Evolutionary conservation across 495 filamentous ascomycete genomes (phyloP).

Genomic region (Cairneyella variabilis): DNA sequence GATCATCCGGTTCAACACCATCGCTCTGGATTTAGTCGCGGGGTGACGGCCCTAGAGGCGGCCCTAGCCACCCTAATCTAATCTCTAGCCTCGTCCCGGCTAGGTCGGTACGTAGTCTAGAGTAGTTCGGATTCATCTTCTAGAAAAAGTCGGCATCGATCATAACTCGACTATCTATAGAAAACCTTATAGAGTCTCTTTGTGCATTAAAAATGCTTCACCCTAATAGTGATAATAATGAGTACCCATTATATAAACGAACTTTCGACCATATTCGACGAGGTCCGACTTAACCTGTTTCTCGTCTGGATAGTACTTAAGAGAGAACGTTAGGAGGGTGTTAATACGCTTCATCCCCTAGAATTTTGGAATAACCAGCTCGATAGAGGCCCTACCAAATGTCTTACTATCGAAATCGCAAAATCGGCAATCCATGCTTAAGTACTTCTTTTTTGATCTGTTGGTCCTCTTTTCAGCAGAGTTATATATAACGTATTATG

Average conservation of each 20-base stretch:
- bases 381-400: conserved; percentile 8
- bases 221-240: background rate
- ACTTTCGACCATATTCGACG: background rate
- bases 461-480: conserved; percentile 8
- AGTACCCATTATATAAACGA: background rate
- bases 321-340: background rate
- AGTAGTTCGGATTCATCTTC: conserved; percentile 22
- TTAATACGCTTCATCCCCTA: conserved; percentile 11
- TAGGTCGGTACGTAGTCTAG: background rate
- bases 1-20: background rate
- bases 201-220: conserved; percentile 11
- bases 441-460: background rate
- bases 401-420: conserved; percentile 15
- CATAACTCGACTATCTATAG: conserved; percentile 19
- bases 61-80: too few species aligned
- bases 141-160: conserved; percentile 20
- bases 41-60: too few species aligned
- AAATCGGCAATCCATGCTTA: conserved; percentile 8
- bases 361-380: conserved; percentile 14
- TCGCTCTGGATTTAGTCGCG: conserved; percentile 3
- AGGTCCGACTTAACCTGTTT: background rate
- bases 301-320: background rate
- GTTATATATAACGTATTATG: conserved; percentile 6
- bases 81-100: too few species aligned
- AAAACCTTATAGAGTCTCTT: conserved; percentile 1